Conservation (phyloP, 805 yeast species). For the Lachancea mirantina region DNA sequence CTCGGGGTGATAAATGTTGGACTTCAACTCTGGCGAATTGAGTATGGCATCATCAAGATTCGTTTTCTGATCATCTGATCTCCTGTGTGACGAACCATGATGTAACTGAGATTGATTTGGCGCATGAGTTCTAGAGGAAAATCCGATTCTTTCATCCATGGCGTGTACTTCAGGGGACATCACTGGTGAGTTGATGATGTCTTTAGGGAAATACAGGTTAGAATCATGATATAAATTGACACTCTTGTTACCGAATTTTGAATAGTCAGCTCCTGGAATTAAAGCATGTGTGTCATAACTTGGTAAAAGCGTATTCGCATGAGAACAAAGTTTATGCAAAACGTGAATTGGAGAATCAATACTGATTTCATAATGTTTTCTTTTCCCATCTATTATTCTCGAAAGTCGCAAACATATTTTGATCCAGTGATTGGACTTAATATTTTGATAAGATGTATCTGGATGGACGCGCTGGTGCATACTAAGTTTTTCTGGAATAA, state of each 20-base stretch:
- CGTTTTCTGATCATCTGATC: conserved; percentile 2
- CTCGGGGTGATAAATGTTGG: conserved; percentile 52
- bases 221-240: conserved; percentile 29
- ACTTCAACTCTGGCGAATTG: conserved; percentile 30
- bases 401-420: conserved; percentile 81
- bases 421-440: conserved; percentile 93
- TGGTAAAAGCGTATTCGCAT: conserved; percentile 71
- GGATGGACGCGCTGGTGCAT: conserved; percentile 64
- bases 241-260: conserved; percentile 16
- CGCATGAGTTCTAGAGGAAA: conserved; percentile 12
- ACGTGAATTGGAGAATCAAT: conserved; percentile 93
- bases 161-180: conserved; percentile 50
- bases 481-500: conserved; percentile 63
- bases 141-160: conserved; percentile 30
- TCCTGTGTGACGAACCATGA: conserved; percentile 5
- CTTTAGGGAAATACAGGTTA: conserved; percentile 36
- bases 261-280: conserved; percentile 11
- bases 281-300: conserved; percentile 44
- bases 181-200: conserved; percentile 39
- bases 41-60: conserved; percentile 4
- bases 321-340: conserved; percentile 68
- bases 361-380: conserved; percentile 89
- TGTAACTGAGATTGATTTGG: conserved; percentile 6
- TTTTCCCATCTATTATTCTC: conserved; percentile 52
- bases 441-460: conserved; percentile 70